A percentile compares a stretch with the other conserved stretches of the same genome.
These are phyloP conservation scores for Leptographium lundbergii DNA, from an alignment of 2,329 filamentous ascomycete species.

Conservation along the genomic window DNA sequence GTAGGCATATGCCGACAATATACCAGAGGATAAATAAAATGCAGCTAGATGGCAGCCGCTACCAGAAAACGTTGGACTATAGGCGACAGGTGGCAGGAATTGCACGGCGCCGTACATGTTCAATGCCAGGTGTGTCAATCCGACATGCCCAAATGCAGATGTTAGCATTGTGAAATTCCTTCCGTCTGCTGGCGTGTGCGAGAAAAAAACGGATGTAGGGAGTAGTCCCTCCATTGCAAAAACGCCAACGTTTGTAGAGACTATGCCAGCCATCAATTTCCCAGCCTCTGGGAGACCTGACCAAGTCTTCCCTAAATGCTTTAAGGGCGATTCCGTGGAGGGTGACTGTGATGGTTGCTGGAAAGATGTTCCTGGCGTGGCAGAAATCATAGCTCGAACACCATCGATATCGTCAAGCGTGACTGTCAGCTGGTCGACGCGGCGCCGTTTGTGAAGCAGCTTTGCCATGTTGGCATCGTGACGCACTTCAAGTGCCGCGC, in stretches of 20 bases:
- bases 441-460: constrained; percentile 1
- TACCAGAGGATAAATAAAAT: constrained; percentile 15
- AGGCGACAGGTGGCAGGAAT: constrained; percentile 14
- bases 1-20: constrained; percentile 11
- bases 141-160: constrained; percentile 18
- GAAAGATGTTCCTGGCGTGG: neutral
- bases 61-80: constrained; percentile 10
- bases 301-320: constrained; percentile 8
- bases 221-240: constrained; percentile 8
- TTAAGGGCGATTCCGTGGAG: neutral
- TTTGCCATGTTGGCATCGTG: constrained; percentile 9
- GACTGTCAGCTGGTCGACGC: neutral
- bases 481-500: constrained; percentile 9
- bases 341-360: neutral
- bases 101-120: constrained; percentile 18
- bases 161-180: constrained; percentile 16
- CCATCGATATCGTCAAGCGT: neutral
- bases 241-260: constrained; percentile 11
- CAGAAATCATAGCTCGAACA: neutral
- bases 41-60: constrained; percentile 15
- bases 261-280: constrained; percentile 9
- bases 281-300: constrained; percentile 8
- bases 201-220: constrained; percentile 10
- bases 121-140: constrained; percentile 14
- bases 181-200: constrained; percentile 10